Evolutionary conservation across 768 basidiomycete genomes (phyloP), one percentile per base, ranked within the genome.

Genomic region (Psilocybe sp.): DNA sequence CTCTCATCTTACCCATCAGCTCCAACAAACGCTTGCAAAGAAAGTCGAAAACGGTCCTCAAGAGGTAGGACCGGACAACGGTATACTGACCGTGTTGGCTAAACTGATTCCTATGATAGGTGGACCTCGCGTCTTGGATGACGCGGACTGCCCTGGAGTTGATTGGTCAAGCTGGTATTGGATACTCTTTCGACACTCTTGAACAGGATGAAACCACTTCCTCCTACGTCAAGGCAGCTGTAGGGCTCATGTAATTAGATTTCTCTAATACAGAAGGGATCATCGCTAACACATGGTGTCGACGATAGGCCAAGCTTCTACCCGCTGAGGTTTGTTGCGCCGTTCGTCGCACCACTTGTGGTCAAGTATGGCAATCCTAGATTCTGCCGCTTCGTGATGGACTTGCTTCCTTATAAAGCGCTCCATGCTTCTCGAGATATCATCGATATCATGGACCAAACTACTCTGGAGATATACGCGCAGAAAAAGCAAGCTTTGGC

Each of bases 101-200:
- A 65, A 19, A 64, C 60, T 1, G 20, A 44, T 14, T 28, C 16
- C 16, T 33, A 9, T 28, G 38, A n/a, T 15, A 72, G 68, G 53
- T 74, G 35, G 70, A 74, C 46, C 32, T 69, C 12, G 41, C 62
- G 12, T 45, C 59, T n/a, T 74, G 73, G 71, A 65, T 69, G 60
- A 55, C 70, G 14, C 67, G 77, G 12, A 68, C 71, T 12, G 74
- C 77, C 13, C 64, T 78, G n/a, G 76, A 79, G 46, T 62, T 77
- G 40, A 69, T 80, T 36, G 76, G 74, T 5, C 74, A 75, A 60
- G 71, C 70, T 23, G 75, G 76, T 1, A 60, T 79, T n/a, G 73
- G 73, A 11, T 64, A 66, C 43, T 71, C 69, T 6, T 74, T 74
- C 34, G 72, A 74, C 48, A 42, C 64, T 0, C 61, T 78, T 15